Conservation (phyloP, 768 basidiomycete species). For the Leccinum uliginosum region DNA sequence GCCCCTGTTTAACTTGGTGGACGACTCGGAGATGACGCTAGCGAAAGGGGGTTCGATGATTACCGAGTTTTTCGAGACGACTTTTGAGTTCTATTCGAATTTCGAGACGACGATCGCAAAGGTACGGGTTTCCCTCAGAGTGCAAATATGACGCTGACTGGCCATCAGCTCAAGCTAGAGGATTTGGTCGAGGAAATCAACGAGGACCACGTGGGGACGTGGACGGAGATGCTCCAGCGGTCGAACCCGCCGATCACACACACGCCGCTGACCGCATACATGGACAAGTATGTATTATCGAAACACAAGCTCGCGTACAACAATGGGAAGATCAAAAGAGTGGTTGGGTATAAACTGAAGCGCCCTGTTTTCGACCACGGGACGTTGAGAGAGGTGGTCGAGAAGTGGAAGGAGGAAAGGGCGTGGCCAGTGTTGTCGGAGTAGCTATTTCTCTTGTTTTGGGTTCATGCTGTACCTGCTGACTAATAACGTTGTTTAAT, state of each 20-base stretch:
- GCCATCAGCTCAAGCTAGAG: constrained; percentile 53
- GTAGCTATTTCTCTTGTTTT: constrained; percentile 2
- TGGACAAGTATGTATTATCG: constrained; percentile 67
- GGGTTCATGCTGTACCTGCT: constrained; percentile 24
- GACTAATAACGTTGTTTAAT: constrained; percentile 26
- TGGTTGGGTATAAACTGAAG: constrained; percentile 66
- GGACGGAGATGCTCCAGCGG: constrained; percentile 75
- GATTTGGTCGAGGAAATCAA: constrained; percentile 81
- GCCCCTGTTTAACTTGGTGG: constrained; percentile 83
- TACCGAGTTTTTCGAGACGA: constrained; percentile 71
- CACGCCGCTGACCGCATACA: constrained; percentile 72
- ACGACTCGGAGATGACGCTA: constrained; percentile 70
- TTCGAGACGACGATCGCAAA: constrained; percentile 64
- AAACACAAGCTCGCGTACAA: constrained; percentile 67
- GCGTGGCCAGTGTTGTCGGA: constrained; percentile 26
- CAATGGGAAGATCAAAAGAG: constrained; percentile 67
- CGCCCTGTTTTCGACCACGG: constrained; percentile 60
- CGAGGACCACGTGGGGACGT: constrained; percentile 74
- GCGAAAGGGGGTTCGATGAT: constrained; percentile 61
- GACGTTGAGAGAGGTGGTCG: constrained; percentile 63
- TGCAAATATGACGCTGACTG: neutral
- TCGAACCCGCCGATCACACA: constrained; percentile 70
- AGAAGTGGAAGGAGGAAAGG: constrained; percentile 77
- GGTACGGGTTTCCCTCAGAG: constrained; percentile 32
- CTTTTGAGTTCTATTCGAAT: constrained; percentile 75